phyloP scores from a whole-genome alignment of 768 basidiomycete genomes.

The Gelatoporia subvermispora region DNA sequence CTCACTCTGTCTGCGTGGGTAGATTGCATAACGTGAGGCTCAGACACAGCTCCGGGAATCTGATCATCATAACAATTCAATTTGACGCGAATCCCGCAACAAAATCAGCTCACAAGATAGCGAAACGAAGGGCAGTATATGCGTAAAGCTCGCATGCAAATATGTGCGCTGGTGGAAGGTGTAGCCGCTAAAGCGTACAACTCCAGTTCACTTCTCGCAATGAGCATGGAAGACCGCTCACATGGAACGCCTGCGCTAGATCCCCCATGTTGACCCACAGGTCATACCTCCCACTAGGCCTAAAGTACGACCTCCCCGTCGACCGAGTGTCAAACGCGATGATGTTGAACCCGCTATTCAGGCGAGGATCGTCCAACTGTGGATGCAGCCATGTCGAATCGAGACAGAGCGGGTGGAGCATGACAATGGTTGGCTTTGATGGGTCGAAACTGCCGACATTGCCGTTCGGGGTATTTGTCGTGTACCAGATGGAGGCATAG shows the following conservation, averaged over 20 bases:
- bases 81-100: not conserved
- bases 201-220: not conserved
- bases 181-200: constrained; percentile 40
- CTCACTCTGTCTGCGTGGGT: constrained; percentile 64
- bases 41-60: constrained; percentile 68
- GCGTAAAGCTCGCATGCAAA: constrained; percentile 64
- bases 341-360: constrained; percentile 56
- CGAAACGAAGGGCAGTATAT: constrained; percentile 57
- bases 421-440: constrained; percentile 58
- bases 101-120: constrained; percentile 48
- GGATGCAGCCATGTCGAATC: constrained; percentile 64
- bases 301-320: constrained; percentile 51
- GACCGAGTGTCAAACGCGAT: constrained; percentile 73
- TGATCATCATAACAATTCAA: constrained; percentile 20
- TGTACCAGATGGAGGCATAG: constrained; percentile 70
- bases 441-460: constrained; percentile 67
- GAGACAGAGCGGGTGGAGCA: constrained; percentile 65
- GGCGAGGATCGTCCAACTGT: constrained; percentile 63
- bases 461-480: constrained; percentile 52
- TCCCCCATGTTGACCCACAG: constrained; percentile 79
- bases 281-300: constrained; percentile 56
- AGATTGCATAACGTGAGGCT: constrained; percentile 68
- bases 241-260: constrained; percentile 61
- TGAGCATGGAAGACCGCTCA: constrained; percentile 25
- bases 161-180: constrained; percentile 64